Conservation (phyloP, 345 rosid species). For the Sapria himalayana region DNA sequence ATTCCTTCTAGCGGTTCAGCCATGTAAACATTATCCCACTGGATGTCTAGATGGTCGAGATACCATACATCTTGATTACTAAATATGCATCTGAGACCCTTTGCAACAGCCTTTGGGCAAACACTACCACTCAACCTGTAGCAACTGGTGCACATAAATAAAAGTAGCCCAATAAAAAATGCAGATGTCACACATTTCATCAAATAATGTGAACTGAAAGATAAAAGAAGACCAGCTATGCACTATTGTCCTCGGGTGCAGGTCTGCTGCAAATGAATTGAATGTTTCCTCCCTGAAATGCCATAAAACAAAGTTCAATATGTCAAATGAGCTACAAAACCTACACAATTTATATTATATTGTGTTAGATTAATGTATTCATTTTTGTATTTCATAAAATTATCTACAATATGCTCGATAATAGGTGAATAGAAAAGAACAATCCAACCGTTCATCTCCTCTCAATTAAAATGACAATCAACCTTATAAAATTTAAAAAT, state of each 20-base stretch:
- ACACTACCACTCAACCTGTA: conserved; percentile 69
- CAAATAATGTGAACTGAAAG: not conserved
- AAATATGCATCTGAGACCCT: conserved; percentile 78
- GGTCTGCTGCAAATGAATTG: conserved; percentile 37
- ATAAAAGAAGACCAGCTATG: conserved; percentile 55
- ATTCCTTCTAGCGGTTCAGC: conserved; percentile 82
- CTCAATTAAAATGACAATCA: no score
- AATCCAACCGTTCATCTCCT: no score
- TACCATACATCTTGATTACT: conserved; percentile 87
- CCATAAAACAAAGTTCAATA: conserved; percentile 6
- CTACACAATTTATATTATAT: no score
- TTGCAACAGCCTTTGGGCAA: conserved; percentile 64
- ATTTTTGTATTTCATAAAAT: no score
- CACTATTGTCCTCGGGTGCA: conserved; percentile 63
- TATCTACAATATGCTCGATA: no score
- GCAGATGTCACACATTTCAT: not conserved
- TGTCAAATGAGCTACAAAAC: conserved; percentile 4
- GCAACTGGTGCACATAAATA: not conserved
- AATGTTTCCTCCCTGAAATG: conserved; percentile 73
- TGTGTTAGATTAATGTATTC: no score
- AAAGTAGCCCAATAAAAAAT: not conserved
- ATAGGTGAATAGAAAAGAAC: no score
- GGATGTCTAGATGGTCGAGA: conserved; percentile 76
- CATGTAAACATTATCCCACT: conserved; percentile 45
- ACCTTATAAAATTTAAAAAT: no score